These are phyloP conservation scores for Gossypium bickii DNA, from an alignment of 345 rosid species.

Conservation along the genomic window DNA sequence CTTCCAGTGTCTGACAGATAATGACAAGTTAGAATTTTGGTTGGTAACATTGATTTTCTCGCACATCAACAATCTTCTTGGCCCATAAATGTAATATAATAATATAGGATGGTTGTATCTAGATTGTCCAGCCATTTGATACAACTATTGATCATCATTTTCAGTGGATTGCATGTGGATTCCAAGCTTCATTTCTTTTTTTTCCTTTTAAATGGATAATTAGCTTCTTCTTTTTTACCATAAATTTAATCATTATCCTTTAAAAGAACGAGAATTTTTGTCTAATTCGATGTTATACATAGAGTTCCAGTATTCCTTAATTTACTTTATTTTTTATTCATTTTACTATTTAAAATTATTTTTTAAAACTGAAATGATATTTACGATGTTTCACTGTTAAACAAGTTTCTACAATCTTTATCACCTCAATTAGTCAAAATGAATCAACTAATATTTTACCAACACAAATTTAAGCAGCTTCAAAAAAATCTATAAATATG, in stretches of 20 bases:
- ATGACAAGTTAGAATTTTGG: slow-evolving; percentile 47
- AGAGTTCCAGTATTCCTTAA: no score
- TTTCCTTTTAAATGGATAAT: background rate
- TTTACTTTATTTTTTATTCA: no score
- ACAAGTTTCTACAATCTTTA: no score
- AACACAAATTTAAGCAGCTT: no score
- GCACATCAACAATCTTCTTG: slow-evolving; percentile 29
- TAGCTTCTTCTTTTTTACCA: background rate
- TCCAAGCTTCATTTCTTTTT: background rate
- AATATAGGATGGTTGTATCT: background rate
- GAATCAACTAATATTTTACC: no score
- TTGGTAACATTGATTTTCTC: slow-evolving; percentile 40
- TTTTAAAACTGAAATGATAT: no score
- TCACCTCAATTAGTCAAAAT: no score
- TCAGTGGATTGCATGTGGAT: slow-evolving; percentile 36
- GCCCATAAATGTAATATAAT: slow-evolving; percentile 11
- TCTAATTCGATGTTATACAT: no score
- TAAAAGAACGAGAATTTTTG: no score
- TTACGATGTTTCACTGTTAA: no score
- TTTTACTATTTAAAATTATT: no score
- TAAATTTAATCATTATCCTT: background rate
- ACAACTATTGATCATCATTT: slow-evolving; percentile 15
- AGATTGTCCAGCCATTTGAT: slow-evolving; percentile 13
- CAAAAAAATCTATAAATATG: no score
- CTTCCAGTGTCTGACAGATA: slow-evolving; percentile 34